phyloP scores from a whole-genome alignment of 768 basidiomycete species.

The Panaeolus papilionaceus region DNA sequence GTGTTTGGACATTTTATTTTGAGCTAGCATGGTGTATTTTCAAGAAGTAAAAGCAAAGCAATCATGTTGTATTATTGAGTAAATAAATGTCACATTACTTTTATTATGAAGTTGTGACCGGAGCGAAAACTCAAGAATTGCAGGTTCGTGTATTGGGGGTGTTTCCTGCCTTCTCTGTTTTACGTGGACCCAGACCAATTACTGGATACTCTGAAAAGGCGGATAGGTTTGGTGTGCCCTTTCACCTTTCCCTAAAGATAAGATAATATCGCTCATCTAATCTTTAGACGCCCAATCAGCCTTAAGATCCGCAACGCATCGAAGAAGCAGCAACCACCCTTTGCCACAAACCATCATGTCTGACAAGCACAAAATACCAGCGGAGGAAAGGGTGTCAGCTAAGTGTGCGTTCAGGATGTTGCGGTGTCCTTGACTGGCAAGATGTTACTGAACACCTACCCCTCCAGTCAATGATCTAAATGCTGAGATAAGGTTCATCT shows the following conservation, averaged over 20 bases:
- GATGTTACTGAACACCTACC: too few species aligned
- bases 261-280: slow-evolving; percentile 38
- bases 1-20: slow-evolving; percentile 1
- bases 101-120: too few species aligned
- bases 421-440: too few species aligned
- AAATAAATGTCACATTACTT: background rate
- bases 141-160: too few species aligned
- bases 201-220: too few species aligned
- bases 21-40: background rate
- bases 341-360: background rate
- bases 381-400: background rate
- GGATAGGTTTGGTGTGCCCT: too few species aligned
- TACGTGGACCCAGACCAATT: too few species aligned
- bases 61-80: slow-evolving; percentile 14
- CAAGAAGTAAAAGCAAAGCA: slow-evolving; percentile 3
- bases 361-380: background rate
- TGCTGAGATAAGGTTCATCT: background rate
- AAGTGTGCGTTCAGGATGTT: background rate
- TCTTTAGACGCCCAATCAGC: slow-evolving; percentile 24
- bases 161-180: too few species aligned
- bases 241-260: too few species aligned
- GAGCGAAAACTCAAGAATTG: too few species aligned
- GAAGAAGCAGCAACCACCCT: background rate
- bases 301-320: too few species aligned
- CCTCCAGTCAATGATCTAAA: background rate